Evolutionary conservation across 768 basidiomycete species (phyloP), one percentile per base, ranked within the genome.

Genomic region (Daedaleopsis sinensis): DNA sequence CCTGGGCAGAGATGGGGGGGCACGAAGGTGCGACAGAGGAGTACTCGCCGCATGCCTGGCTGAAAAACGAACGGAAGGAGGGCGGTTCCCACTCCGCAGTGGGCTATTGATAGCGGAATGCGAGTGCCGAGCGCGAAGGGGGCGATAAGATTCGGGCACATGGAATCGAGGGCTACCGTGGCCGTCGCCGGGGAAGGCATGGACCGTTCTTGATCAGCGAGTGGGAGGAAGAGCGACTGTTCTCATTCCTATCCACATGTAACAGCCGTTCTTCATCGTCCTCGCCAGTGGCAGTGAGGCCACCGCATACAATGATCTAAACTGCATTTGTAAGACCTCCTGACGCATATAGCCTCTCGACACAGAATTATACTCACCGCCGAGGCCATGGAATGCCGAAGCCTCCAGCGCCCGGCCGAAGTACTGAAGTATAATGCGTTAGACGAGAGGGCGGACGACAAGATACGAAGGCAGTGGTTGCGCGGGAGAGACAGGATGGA

Each of bases 21-120:
- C 47, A 49, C 47, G 23, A 47, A 19, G 55, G n/a, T 46, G 55
- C 47, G 37, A 48, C 36, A 35, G 21, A 1, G 4, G 47, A 13
- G 46, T 5, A 21, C 35, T 19, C 5, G 19, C 55, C 23, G 46
- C 32, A 37, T 23, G 46, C 21, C 35, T 35, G 35, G 59, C 42
- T 55, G 48, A 61, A 50, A 42, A 50, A 38, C n/a, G 27, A 36
- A 38, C 32, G 21, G 15, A 27, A 23, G 11, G 32, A 44, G 50
- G 36, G 35, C 38, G 18, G 61, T 62, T 62, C 55, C 61, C 61
- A 62, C 61, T 62, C 61, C 61, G 61, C 61, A 52, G 50, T n/a
- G 48, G 23, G 61, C 61, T 57, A 57, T 44, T 57, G 61, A 62
- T 62, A 62, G 55, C 55, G 55, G 61, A 50, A 47, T n/a, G 42